These are phyloP conservation scores for Pseudogymnoascus pannorum DNA, from an alignment of 2,329 filamentous ascomycete species.

Conservation along the genomic window DNA sequence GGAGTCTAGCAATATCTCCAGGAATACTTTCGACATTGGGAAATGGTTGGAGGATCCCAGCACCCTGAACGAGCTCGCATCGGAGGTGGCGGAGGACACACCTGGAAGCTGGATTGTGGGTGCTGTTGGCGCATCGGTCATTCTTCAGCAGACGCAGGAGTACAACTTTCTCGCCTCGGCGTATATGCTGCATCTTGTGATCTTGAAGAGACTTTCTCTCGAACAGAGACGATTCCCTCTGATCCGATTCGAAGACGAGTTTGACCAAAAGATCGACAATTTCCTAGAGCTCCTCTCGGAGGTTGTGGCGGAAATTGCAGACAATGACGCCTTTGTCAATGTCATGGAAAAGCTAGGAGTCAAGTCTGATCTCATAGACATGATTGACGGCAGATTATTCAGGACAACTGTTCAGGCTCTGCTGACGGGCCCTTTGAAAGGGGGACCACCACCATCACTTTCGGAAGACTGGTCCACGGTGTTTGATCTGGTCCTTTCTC, in stretches of 20 bases:
- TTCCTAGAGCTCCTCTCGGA: conserved; percentile 34
- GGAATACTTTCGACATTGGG: conserved; percentile 4
- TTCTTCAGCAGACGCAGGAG: conserved; percentile 7
- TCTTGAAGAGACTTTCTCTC: conserved; percentile 35
- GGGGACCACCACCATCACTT: conserved; percentile 15
- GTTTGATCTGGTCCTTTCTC: conserved; percentile 6
- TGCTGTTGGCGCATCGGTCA: neutral
- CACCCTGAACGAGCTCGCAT: conserved; percentile 5
- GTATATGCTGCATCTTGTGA: conserved; percentile 36
- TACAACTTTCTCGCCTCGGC: conserved; percentile 29
- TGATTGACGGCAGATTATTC: conserved; percentile 46
- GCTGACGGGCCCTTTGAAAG: conserved; percentile 18
- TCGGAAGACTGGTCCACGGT: conserved; percentile 21
- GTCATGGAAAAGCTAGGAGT: conserved; percentile 16
- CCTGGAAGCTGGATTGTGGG: conserved; percentile 3
- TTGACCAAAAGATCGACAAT: conserved; percentile 28
- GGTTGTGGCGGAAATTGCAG: conserved; percentile 31
- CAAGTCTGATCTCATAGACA: conserved; percentile 43
- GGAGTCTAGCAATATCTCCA: neutral
- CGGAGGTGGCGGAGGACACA: neutral
- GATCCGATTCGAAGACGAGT: conserved; percentile 27
- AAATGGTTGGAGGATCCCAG: neutral
- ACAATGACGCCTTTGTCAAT: conserved; percentile 18
- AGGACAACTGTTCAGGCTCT: conserved; percentile 25
- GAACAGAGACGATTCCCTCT: conserved; percentile 32